Percentiles rank a stretch among this genome's conserved stretches.
These are phyloP conservation scores for Eucalyptus globulus DNA, from an alignment of 345 rosid genomes.

Conservation along the genomic window DNA sequence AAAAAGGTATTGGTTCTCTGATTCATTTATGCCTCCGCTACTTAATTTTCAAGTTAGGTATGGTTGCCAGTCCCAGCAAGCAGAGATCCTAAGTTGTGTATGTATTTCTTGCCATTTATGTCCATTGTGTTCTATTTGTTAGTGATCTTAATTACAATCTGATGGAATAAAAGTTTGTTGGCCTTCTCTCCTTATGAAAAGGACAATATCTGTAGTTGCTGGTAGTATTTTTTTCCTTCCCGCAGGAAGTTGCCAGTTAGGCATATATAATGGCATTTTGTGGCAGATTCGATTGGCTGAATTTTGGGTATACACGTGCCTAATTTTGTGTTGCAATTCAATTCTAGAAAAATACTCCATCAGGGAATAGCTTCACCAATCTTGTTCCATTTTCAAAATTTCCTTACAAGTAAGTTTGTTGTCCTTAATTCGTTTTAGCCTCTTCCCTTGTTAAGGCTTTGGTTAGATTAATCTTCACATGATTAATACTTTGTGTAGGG, in stretches of 20 bases:
- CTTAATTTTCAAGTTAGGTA: background rate
- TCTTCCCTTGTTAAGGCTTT: background rate
- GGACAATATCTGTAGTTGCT: background rate
- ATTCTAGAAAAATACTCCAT: conserved; percentile 37
- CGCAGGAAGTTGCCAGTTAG: background rate
- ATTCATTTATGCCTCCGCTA: background rate
- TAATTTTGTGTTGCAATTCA: background rate
- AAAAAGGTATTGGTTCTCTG: conserved; percentile 48
- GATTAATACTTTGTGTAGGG: conserved; percentile 18
- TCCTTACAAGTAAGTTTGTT: conserved; percentile 62
- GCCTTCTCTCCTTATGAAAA: background rate
- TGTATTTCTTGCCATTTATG: background rate
- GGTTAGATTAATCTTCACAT: background rate
- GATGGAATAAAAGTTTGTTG: background rate
- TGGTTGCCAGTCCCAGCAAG: background rate
- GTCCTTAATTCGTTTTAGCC: background rate
- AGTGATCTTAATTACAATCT: background rate
- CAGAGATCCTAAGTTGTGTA: background rate
- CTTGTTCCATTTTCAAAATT: conserved; percentile 77
- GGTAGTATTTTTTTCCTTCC: background rate
- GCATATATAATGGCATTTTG: background rate
- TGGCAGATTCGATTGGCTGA: background rate
- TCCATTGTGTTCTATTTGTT: background rate
- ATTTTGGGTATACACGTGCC: background rate
- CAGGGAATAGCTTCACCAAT: conserved; percentile 85